These are phyloP conservation scores for Aureobasidium leucospermi DNA, from an alignment of 2,329 filamentous ascomycete species.

Conservation along the genomic window DNA sequence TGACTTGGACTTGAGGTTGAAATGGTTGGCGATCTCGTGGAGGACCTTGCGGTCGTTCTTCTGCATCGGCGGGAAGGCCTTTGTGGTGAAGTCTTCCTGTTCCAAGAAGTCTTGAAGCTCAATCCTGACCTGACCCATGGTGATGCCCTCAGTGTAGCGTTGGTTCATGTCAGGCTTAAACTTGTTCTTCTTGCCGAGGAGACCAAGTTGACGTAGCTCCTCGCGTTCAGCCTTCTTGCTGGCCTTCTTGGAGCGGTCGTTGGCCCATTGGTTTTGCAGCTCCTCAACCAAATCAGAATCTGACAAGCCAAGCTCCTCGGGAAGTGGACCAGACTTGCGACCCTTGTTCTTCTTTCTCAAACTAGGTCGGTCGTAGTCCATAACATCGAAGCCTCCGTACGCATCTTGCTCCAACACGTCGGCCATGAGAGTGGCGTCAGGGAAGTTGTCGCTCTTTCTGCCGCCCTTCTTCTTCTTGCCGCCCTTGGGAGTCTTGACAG, in stretches of 20 bases:
- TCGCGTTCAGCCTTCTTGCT: slow-evolving; percentile 41
- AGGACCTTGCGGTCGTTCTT: slow-evolving; percentile 68
- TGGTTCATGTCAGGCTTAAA: slow-evolving; percentile 47
- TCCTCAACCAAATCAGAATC: slow-evolving; percentile 38
- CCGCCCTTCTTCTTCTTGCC: slow-evolving; percentile 16
- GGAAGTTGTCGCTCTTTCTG: slow-evolving; percentile 35
- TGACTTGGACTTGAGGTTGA: slow-evolving; percentile 80
- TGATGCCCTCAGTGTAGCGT: slow-evolving; percentile 69
- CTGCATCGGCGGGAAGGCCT: slow-evolving; percentile 77
- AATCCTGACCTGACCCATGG: slow-evolving; percentile 59
- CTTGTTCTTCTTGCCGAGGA: slow-evolving; percentile 31
- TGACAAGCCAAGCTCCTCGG: slow-evolving; percentile 32
- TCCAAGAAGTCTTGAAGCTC: slow-evolving; percentile 68
- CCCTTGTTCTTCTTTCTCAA: slow-evolving; percentile 57
- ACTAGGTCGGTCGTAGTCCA: slow-evolving; percentile 71
- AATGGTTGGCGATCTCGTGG: slow-evolving; percentile 67
- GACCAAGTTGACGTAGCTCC: slow-evolving; percentile 37
- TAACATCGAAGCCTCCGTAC: slow-evolving; percentile 69
- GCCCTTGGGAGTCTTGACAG: slow-evolving; percentile 17
- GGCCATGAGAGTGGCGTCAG: slow-evolving; percentile 49
- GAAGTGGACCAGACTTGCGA: slow-evolving; percentile 35
- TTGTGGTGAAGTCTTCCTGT: slow-evolving; percentile 54
- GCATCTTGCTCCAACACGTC: slow-evolving; percentile 53
- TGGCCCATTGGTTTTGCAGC: slow-evolving; percentile 35
- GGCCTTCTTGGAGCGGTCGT: slow-evolving; percentile 39